Evolutionary conservation across 768 basidiomycete genomes (phyloP).

Genomic region (Rhodotorula diobovata): DNA sequence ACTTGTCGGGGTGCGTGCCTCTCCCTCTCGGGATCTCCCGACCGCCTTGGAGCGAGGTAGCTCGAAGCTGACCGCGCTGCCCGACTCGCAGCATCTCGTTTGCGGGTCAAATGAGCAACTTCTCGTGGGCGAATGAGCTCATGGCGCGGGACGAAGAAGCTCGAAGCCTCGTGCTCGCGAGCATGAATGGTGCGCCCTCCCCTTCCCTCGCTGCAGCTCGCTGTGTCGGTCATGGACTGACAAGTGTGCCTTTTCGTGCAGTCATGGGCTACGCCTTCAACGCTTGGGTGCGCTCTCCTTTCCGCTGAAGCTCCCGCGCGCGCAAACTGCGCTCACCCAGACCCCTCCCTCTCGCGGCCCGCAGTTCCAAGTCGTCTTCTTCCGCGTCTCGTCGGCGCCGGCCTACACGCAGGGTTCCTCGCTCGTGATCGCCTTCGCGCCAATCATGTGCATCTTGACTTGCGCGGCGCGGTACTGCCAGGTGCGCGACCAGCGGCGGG

Average conservation of each 20-base stretch:
- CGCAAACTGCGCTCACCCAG: no score
- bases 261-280: constrained; percentile 18
- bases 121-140: constrained; percentile 75
- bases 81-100: constrained; percentile 51
- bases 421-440: constrained; percentile 10
- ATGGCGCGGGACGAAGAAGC: constrained; percentile 67
- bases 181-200: constrained; percentile 57
- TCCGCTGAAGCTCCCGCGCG: neutral
- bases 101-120: constrained; percentile 57
- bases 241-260: neutral
- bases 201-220: neutral
- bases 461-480: neutral
- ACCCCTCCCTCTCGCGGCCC: no score
- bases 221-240: no score
- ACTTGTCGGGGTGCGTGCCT: constrained; percentile 49
- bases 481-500: neutral
- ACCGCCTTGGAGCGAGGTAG: no score
- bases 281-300: constrained; percentile 7
- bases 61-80: neutral
- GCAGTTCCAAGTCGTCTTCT: constrained; percentile 51
- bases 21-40: neutral
- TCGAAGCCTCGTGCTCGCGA: constrained; percentile 64
- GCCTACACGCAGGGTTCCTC: constrained; percentile 60
- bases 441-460: neutral
- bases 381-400: constrained; percentile 66